Evolutionary conservation across 305 asterid species (phyloP).

Genomic region (Fraxinus sp.): DNA sequence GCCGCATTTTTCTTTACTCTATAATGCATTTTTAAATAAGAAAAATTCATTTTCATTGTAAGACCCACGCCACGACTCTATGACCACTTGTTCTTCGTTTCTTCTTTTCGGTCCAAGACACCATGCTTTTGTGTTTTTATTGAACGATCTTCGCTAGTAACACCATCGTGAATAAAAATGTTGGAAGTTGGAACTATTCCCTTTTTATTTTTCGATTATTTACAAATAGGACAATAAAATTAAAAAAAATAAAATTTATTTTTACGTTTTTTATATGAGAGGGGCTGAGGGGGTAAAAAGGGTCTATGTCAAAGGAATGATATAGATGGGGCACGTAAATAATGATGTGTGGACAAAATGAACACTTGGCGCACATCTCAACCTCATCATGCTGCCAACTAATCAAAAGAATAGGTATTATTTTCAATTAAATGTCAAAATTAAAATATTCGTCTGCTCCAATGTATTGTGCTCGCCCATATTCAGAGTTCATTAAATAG

Average conservation of each 20-base stretch:
- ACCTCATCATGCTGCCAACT: slow-evolving; percentile 32
- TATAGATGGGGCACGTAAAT: neutral
- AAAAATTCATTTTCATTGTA: neutral
- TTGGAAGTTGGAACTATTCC: neutral
- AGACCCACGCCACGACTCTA: neutral
- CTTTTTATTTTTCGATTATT: neutral
- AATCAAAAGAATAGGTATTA: slow-evolving; percentile 17
- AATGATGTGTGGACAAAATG: neutral
- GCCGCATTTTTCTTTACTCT: neutral
- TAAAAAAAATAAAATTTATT: neutral
- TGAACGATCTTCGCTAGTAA: neutral
- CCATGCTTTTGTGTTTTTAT: neutral
- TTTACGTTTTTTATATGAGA: neutral
- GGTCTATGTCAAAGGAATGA: neutral
- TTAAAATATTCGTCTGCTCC: neutral
- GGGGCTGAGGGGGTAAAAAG: neutral
- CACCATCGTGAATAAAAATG: neutral
- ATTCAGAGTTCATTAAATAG: neutral
- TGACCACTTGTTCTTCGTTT: neutral
- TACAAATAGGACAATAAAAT: neutral
- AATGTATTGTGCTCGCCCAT: slow-evolving; percentile 12
- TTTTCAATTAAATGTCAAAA: neutral
- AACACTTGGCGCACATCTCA: neutral
- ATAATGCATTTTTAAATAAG: neutral
- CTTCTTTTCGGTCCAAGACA: neutral